Conservation (phyloP, 768 basidiomycete genomes). For the Amanita muscaria region DNA sequence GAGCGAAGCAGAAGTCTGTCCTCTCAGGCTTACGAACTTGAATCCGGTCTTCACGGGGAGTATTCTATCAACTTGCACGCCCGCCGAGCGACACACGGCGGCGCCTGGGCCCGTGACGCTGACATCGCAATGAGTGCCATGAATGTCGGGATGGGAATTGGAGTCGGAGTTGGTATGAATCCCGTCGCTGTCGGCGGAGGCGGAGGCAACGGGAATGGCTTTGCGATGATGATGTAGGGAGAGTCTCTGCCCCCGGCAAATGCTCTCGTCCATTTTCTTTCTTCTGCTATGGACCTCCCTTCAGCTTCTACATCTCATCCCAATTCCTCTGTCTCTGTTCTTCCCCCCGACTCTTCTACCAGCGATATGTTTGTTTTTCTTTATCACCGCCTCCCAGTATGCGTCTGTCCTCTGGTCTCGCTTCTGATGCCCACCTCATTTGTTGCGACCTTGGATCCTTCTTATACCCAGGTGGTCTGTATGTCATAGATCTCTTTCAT, state of each 20-base stretch:
- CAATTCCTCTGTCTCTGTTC: slow-evolving; percentile 3
- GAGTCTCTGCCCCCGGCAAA: not conserved
- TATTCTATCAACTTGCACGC: not conserved
- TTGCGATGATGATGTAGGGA: slow-evolving; percentile 18
- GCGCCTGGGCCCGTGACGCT: slow-evolving; percentile 2
- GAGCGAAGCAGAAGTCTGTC: slow-evolving; percentile 2
- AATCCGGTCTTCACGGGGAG: not conserved
- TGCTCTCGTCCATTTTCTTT: not conserved
- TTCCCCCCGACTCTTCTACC: not conserved
- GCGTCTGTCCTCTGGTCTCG: not conserved
- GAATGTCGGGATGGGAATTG: slow-evolving; percentile 11
- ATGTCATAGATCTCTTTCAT: not conserved
- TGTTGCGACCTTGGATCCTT: not conserved
- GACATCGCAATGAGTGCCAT: slow-evolving; percentile 8
- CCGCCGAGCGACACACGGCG: not conserved
- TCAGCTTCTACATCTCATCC: slow-evolving; percentile 7
- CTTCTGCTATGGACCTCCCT: slow-evolving; percentile 1
- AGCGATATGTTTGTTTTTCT: slow-evolving; percentile 1
- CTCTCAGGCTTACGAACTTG: slow-evolving; percentile 6
- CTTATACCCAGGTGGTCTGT: not conserved
- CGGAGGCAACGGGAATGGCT: slow-evolving; percentile 15
- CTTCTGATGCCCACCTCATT: not conserved
- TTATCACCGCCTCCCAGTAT: not conserved
- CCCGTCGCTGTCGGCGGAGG: slow-evolving; percentile 13
- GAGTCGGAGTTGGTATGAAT: slow-evolving; percentile 11